Evolutionary conservation across 1,284 basidiomycete species (phyloP).

Genomic region (Ceratobasidium papillatum): DNA sequence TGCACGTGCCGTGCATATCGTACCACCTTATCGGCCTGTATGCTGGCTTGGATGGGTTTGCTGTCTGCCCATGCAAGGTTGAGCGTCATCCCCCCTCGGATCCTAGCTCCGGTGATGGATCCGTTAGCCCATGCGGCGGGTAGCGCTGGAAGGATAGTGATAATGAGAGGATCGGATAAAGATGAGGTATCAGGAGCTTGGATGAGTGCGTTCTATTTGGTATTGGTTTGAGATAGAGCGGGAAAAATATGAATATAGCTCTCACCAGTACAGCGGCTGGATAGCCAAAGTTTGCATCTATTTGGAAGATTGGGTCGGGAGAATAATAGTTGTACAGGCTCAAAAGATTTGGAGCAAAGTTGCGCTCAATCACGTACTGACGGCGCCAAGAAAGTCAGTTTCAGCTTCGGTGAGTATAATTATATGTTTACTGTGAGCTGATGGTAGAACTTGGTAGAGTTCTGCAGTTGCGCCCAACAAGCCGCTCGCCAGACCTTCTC

Average conservation of each 20-base stretch:
- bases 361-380: slow-evolving; percentile 67
- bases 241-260: slow-evolving; percentile 5
- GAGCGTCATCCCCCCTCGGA: slow-evolving; percentile 68
- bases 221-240: neutral
- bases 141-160: slow-evolving; percentile 71
- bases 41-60: slow-evolving; percentile 52
- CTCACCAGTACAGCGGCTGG: slow-evolving; percentile 71
- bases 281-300: slow-evolving; percentile 77
- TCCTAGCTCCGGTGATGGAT: slow-evolving; percentile 63
- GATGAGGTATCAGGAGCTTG: slow-evolving; percentile 72
- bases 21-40: slow-evolving; percentile 8
- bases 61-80: slow-evolving; percentile 64
- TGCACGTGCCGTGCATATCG: slow-evolving; percentile 47
- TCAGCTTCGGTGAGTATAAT: neutral
- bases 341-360: slow-evolving; percentile 72
- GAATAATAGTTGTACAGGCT: slow-evolving; percentile 66
- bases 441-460: slow-evolving; percentile 68
- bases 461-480: slow-evolving; percentile 72
- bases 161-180: slow-evolving; percentile 58
- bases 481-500: slow-evolving; percentile 80
- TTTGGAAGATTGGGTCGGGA: slow-evolving; percentile 69
- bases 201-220: slow-evolving; percentile 69
- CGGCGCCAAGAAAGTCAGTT: neutral
- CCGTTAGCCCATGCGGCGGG: slow-evolving; percentile 69
- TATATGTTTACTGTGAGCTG: slow-evolving; percentile 62